Evolutionary conservation across 352 stramenopile genomes (phyloP), one percentile per base, ranked within the genome.

Genomic region (Bremia lactucae): DNA sequence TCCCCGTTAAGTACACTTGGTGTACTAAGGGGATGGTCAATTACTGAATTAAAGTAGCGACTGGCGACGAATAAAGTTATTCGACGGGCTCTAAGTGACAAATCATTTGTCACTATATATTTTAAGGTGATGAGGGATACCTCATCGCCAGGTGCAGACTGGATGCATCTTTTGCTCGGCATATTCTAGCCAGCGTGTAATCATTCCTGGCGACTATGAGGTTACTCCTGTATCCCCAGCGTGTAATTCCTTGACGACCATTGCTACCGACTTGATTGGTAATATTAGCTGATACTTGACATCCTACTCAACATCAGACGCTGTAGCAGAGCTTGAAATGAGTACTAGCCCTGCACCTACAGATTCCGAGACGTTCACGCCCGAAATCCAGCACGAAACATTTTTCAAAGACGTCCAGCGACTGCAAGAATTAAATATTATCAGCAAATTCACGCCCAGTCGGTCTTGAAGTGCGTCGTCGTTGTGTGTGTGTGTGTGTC

Each of bases 261-360:
- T 87, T 35, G 76, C 78, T 0, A 77, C 58, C 4, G 75, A 87
- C 9, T 36, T 88, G 20, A 88, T 91, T 35, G 76, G 75, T 15
- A 88, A 85, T 39, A 82, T 91, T 23, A 72, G 72, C 34, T 88
- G 77, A 69, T 91, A 88, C 42, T 71, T 91, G 40, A 64, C 73
- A 31, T 77, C 74, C 13, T 82, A 77, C 29, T 65, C 65, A 13
- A 67, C 55, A 33, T 60, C 68, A 0, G 46, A 40, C 16, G 42
- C 16, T 9, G 42, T 25, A 0, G 20, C 38, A 2, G 46, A 2
- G 4, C 13, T 31, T 10, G 47, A 66, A 10, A 25, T 54, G 75
- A 87, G 47, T 91, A 21, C 28, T 1, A 61, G 46, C 20, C 86
- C 14, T n/a, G 47, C 42, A 10, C 52, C 58, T 19, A 14, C 60